phyloP scores from a whole-genome alignment of 768 basidiomycete genomes.

The Mrakia gelida region DNA sequence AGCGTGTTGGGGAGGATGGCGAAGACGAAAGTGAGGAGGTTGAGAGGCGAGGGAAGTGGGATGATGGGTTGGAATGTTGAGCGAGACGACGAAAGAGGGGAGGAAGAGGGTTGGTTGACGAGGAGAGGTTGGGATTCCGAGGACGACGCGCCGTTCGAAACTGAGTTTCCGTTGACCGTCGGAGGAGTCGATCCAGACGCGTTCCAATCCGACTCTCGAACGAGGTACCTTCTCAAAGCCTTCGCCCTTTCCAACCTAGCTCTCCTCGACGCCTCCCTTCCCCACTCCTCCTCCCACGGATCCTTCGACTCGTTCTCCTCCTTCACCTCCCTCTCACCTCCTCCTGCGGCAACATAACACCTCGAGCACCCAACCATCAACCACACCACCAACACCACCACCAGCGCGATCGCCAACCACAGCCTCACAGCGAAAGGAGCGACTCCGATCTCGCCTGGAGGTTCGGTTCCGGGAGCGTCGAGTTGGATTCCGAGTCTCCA shows the following conservation, averaged over 20 bases:
- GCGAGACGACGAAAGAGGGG: background rate
- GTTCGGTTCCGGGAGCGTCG: background rate
- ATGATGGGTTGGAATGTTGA: background rate
- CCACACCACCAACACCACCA: background rate
- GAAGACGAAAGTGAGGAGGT: background rate
- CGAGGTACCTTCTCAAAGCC: background rate
- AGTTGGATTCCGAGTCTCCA: conserved; percentile 2
- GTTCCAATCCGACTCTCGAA: background rate
- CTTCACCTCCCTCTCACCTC: background rate
- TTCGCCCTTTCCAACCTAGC: background rate
- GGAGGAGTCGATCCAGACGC: background rate
- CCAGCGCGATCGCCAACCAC: conserved; percentile 8
- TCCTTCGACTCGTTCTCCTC: background rate
- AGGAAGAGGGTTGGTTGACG: background rate
- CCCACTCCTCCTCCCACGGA: conserved; percentile 1
- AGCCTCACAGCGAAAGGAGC: background rate
- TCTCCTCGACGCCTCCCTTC: background rate
- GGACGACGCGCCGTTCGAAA: background rate
- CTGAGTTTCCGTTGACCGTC: background rate
- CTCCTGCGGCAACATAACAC: background rate
- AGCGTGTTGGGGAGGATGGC: background rate
- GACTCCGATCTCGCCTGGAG: background rate
- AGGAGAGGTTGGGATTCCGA: conserved; percentile 3
- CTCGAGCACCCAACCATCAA: conserved; percentile 2
- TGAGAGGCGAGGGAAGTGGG: background rate